A percentile compares a stretch with the other conserved stretches of the same genome.
These are phyloP conservation scores for Hibiscus mutabilis DNA, from an alignment of 345 rosid species.

Conservation along the genomic window DNA sequence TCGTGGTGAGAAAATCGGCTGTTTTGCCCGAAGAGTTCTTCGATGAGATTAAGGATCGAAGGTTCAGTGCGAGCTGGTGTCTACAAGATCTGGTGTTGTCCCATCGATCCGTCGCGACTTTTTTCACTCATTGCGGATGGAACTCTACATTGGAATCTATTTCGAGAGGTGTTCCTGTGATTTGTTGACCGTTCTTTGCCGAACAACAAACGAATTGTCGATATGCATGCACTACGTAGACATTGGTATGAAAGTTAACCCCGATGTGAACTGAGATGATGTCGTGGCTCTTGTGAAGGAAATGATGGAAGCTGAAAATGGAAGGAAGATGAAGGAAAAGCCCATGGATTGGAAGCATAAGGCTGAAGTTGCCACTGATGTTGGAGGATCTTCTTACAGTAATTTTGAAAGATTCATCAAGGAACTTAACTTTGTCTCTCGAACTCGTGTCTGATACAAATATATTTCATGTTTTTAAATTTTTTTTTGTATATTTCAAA, in stretches of 20 bases:
- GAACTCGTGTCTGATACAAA: no score
- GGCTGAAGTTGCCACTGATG: background rate
- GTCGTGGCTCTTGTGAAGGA: background rate
- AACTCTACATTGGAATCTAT: constrained; percentile 14
- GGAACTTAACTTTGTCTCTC: no score
- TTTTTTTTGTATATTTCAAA: no score
- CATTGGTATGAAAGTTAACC: constrained; percentile 14
- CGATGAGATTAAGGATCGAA: constrained; percentile 7
- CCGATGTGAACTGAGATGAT: constrained; percentile 13
- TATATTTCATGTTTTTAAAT: no score
- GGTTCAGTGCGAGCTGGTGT: constrained; percentile 15
- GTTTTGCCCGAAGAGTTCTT: no score
- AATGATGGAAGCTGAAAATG: background rate
- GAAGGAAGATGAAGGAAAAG: constrained; percentile 5
- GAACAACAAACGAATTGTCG: no score
- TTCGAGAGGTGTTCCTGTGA: background rate
- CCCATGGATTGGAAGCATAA: constrained; percentile 12
- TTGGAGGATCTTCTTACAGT: constrained; percentile 2
- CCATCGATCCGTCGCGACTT: constrained; percentile 4
- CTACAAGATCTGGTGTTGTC: constrained; percentile 15
- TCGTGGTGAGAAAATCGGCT: no score
- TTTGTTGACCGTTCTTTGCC: constrained; percentile 21
- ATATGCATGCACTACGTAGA: no score
- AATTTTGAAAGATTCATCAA: background rate
- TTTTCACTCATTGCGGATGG: constrained; percentile 21